Conservation (phyloP, 1,284 basidiomycete species). For the Boletus smithii region DNA sequence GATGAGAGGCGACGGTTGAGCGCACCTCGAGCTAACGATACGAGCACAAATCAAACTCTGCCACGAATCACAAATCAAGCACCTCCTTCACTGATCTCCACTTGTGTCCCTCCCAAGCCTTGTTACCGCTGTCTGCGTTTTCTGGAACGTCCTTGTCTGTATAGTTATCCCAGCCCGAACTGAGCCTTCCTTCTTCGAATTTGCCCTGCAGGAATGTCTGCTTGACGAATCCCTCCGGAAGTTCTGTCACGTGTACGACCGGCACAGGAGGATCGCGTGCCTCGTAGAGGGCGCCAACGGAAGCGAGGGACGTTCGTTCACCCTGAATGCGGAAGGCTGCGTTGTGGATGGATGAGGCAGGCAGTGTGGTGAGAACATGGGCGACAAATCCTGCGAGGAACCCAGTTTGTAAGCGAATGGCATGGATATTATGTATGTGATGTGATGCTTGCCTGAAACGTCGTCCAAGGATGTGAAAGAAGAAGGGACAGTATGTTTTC, state of each 20-base stretch:
- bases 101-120: constrained; percentile 28
- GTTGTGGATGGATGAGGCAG: constrained; percentile 29
- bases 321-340: constrained; percentile 39
- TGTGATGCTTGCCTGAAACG: constrained; percentile 26
- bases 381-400: constrained; percentile 31
- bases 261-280: constrained; percentile 20
- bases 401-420: neutral
- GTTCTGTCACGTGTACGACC: constrained; percentile 22
- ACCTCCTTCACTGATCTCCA: constrained; percentile 30
- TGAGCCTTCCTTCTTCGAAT: constrained; percentile 26
- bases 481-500: constrained; percentile 31
- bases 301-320: constrained; percentile 30
- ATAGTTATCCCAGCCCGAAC: constrained; percentile 32
- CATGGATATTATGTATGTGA: neutral
- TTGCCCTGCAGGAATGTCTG: constrained; percentile 30
- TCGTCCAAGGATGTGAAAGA: constrained; percentile 36
- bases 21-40: neutral
- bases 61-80: constrained; percentile 20
- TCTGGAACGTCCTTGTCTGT: constrained; percentile 25
- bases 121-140: constrained; percentile 26
- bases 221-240: constrained; percentile 32
- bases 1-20: constrained; percentile 4
- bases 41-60: neutral
- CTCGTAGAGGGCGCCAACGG: constrained; percentile 27
- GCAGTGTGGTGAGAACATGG: constrained; percentile 34